Base-by-base conservation (phyloP, 2,329 filamentous ascomycete genomes). In the Sporothrix pallida region DNA sequence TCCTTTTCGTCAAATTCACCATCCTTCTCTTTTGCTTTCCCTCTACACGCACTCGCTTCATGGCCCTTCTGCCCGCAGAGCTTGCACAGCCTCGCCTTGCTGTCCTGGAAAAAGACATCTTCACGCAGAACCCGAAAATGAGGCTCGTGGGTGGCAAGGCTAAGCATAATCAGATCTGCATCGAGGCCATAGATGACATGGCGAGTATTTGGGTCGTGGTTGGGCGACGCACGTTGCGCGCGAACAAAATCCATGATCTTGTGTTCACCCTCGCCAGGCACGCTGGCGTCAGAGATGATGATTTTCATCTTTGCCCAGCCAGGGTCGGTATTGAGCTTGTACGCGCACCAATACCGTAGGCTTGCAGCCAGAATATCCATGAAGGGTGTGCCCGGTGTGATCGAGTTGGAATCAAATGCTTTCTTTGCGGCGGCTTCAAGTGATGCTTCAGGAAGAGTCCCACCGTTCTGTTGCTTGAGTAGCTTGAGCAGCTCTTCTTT, bases 171-270 rank as follows among this genome's bases (percentile, higher is more conserved):
- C 77, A 99, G 86, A 87, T 99, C 96, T 75, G 96, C 97, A 85
- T 99, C 96, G 77, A 99, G 87, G 69, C 96, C 96, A 81, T 99
- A 99, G 76, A 99, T 98, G 79, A 99, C 97, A 83, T 99, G 96
- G 75, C 93, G 92, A 26, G 96, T 98, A 81, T 99, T 98, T 31
- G 96, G 96, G 79, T 99, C 92, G 82, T 99, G 94, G 76, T 97
- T 92, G 5, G 95, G 92, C 71, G 93, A 96, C 69, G 92, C 90
- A 79, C 96, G 91, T 83, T 99, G 97, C 52, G 95, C 97, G 79
- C 96, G 91, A 77, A 99, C 90, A 81, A 98, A 99, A 78, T 96
- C 91, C 96, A 99, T 99, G 80, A 99, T 98, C 83, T 99, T 99
- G 83, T 99, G 96, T 84, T 99, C 96, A 81, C 96, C 96, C 84